phyloP scores from a whole-genome alignment of 2,329 filamentous ascomycete species.

The Corinectria fuckeliana region DNA sequence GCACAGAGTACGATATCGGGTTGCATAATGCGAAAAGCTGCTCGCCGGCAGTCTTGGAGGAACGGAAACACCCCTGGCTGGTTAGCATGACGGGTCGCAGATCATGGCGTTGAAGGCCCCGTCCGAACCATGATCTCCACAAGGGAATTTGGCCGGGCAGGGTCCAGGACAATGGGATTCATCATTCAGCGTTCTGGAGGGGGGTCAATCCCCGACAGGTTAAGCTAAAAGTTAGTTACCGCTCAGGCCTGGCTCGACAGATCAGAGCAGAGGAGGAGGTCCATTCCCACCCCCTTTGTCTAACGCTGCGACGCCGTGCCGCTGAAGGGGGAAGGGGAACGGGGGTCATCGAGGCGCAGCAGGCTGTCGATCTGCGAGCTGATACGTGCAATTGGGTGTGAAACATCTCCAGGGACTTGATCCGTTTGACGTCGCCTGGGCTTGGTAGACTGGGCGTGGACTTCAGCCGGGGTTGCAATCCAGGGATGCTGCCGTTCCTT shows the following conservation, averaged over 20 bases:
- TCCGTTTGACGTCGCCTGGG: conserved; percentile 24
- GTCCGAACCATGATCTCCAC: conserved; percentile 43
- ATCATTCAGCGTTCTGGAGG: too few species aligned
- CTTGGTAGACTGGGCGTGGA: conserved; percentile 25
- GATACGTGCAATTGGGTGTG: conserved; percentile 31
- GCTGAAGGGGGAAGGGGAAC: conserved; percentile 11
- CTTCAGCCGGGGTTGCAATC: conserved; percentile 29
- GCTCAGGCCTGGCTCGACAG: conserved; percentile 21
- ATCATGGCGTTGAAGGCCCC: conserved; percentile 41
- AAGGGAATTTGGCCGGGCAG: conserved; percentile 40
- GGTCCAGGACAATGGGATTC: conserved; percentile 25
- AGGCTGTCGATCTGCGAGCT: conserved; percentile 32
- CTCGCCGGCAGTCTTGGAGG: conserved; percentile 38
- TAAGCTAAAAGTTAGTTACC: too few species aligned
- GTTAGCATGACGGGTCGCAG: conserved; percentile 39
- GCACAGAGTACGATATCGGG: conserved; percentile 33
- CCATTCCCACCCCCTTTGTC: conserved; percentile 27
- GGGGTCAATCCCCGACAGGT: conserved; percentile 18
- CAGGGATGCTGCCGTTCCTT: conserved; percentile 24
- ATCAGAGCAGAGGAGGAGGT: conserved; percentile 2
- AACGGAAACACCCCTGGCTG: conserved; percentile 33
- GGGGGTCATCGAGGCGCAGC: conserved; percentile 33
- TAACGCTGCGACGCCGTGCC: conserved; percentile 15
- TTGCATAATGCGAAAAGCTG: conserved; percentile 23
- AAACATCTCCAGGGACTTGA: conserved; percentile 32